A percentile compares a stretch with the other conserved stretches of the same genome.
Evolutionary conservation across 371 early-diverging fungal species (phyloP).

Genomic region (Haplosporangium sp.): DNA sequence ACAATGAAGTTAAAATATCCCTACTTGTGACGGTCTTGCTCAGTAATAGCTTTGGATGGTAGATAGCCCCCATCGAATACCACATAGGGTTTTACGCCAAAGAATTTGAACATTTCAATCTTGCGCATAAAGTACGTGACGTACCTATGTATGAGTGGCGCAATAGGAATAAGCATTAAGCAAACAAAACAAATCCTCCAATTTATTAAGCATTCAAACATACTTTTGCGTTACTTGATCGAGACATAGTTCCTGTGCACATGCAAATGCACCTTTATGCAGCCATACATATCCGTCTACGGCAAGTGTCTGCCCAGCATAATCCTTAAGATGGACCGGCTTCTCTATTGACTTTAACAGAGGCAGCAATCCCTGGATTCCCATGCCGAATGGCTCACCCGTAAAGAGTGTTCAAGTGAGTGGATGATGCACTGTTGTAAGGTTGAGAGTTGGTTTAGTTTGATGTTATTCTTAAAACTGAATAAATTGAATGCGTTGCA

Average conservation of each 20-base stretch:
- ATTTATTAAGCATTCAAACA: background rate
- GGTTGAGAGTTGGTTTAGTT: background rate
- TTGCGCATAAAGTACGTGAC: constrained; percentile 80
- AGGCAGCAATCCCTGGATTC: constrained; percentile 87
- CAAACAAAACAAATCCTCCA: background rate
- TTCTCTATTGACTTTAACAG: constrained; percentile 77
- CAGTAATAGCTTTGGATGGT: constrained; percentile 88
- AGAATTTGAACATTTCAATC: constrained; percentile 74
- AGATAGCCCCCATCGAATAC: constrained; percentile 98
- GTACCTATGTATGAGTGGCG: constrained; percentile 63
- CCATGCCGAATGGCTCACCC: constrained; percentile 69
- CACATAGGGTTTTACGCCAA: constrained; percentile 85
- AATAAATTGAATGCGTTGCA: no score
- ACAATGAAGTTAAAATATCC: background rate
- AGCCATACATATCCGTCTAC: constrained; percentile 97
- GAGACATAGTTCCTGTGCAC: constrained; percentile 80
- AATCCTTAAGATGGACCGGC: constrained; percentile 73
- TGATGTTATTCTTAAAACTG: no score
- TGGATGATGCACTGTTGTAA: background rate
- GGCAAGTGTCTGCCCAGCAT: constrained; percentile 80
- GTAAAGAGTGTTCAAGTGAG: background rate
- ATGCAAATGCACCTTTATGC: constrained; percentile 86
- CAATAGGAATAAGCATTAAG: background rate
- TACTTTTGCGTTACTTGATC: constrained; percentile 75
- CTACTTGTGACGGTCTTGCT: constrained; percentile 67